phyloP scores from a whole-genome alignment of 805 yeast species.

The Saccharomyces paradoxus region DNA sequence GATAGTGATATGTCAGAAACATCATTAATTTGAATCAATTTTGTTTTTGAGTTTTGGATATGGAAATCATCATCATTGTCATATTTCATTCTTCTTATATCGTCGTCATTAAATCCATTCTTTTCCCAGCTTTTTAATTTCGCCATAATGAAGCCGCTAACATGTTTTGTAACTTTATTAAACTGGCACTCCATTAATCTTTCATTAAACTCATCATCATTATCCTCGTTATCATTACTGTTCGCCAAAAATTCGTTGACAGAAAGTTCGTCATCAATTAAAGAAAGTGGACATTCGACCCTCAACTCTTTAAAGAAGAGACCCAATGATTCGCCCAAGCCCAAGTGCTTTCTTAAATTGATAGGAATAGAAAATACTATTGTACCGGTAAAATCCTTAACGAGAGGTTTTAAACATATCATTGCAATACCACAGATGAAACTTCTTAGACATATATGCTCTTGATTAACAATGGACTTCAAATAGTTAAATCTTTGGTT shows the following conservation, averaged over 20 bases:
- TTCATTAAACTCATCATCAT: constrained; percentile 9
- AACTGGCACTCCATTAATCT: constrained; percentile 21
- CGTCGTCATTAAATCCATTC: constrained; percentile 23
- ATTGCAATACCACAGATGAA: constrained; percentile 23
- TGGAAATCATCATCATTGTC: constrained; percentile 6
- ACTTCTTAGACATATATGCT: constrained; percentile 19
- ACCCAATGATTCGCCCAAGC: constrained; percentile 13
- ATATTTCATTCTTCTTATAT: constrained; percentile 24
- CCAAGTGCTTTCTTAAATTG: constrained; percentile 15
- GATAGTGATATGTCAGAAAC: constrained; percentile 14
- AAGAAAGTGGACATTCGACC: constrained; percentile 21
- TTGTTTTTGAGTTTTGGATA: constrained; percentile 3
- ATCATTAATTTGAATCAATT: constrained; percentile 23
- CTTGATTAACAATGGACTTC: constrained; percentile 10
- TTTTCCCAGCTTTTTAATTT: constrained; percentile 18
- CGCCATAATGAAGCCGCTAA: constrained; percentile 10
- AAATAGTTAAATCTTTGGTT: constrained; percentile 11
- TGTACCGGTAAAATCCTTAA: constrained; percentile 12
- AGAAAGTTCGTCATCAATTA: constrained; percentile 13
- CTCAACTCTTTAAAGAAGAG: constrained; percentile 20
- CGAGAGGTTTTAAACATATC: constrained; percentile 22
- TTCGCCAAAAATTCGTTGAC: constrained; percentile 3
- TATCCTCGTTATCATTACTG: background rate
- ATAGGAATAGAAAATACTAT: constrained; percentile 20
- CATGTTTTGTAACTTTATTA: constrained; percentile 15